Evolutionary conservation across 2,329 filamentous ascomycete species (phyloP).

Genomic region (Sporothrix dimorphospora): DNA sequence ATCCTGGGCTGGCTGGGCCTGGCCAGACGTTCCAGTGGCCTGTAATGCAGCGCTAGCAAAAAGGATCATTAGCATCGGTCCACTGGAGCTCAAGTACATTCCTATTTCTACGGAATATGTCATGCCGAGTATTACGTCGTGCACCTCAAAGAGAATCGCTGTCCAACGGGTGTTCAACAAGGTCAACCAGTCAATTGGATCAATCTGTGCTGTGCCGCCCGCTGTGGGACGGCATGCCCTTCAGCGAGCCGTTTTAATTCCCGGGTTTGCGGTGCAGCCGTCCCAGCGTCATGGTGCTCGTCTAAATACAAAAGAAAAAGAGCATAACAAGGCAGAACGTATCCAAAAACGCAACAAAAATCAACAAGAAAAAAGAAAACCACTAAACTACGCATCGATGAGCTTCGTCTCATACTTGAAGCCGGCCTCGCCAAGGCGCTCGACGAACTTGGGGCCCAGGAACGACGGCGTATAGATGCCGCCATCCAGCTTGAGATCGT

Average conservation of each 20-base stretch:
- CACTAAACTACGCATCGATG: slow-evolving; percentile 24
- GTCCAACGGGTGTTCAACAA: not conserved
- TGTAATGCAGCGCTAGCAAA: slow-evolving; percentile 17
- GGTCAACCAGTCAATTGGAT: not conserved
- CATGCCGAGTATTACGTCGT: not conserved
- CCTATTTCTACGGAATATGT: not conserved
- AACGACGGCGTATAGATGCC: slow-evolving; percentile 74
- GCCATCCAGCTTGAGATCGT: slow-evolving; percentile 62
- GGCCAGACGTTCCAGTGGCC: not conserved
- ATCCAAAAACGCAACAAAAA: not conserved
- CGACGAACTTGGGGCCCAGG: slow-evolving; percentile 67
- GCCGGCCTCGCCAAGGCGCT: slow-evolving; percentile 63
- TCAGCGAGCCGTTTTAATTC: not conserved
- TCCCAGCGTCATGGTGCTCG: not conserved
- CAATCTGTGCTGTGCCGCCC: not conserved
- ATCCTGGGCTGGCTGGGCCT: not conserved
- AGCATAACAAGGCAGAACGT: not conserved
- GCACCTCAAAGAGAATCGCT: not conserved
- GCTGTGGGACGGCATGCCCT: not conserved
- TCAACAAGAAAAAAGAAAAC: not conserved
- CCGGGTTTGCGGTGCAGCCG: not conserved
- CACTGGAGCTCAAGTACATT: not conserved
- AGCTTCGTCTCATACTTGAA: slow-evolving; percentile 63
- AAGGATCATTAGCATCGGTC: not conserved
- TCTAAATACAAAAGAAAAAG: not conserved